Evolutionary conservation across 2,329 filamentous ascomycete genomes (phyloP).

Genomic region (Aspergillus floridensis): DNA sequence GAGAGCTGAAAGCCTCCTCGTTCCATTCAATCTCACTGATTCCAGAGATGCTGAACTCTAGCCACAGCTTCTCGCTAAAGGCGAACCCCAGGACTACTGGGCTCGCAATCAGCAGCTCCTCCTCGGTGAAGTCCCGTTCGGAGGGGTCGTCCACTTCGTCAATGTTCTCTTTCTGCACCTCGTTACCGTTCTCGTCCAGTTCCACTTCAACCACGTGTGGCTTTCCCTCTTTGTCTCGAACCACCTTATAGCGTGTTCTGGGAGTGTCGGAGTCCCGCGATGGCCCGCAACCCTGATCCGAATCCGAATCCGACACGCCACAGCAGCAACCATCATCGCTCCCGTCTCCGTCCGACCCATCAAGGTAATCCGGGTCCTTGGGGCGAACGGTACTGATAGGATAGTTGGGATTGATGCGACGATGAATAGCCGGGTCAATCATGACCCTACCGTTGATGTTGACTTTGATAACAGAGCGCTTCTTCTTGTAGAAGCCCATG

Average conservation of each 20-base stretch:
- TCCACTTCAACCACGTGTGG: slow-evolving; percentile 54
- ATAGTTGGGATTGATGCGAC: slow-evolving; percentile 84
- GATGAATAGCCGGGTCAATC: slow-evolving; percentile 79
- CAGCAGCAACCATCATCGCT: slow-evolving; percentile 45
- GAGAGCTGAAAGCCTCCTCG: slow-evolving; percentile 73
- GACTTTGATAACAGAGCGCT: slow-evolving; percentile 71
- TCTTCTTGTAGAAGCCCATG: slow-evolving; percentile 80
- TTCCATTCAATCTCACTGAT: slow-evolving; percentile 84
- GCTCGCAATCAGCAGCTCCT: slow-evolving; percentile 79
- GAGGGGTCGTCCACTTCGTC: slow-evolving; percentile 43
- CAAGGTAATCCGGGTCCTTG: slow-evolving; percentile 63
- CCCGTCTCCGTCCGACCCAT: slow-evolving; percentile 43
- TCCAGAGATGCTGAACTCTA: slow-evolving; percentile 78
- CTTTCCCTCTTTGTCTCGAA: slow-evolving; percentile 54
- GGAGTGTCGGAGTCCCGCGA: slow-evolving; percentile 34
- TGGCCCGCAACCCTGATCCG: slow-evolving; percentile 39
- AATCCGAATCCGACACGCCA: slow-evolving; percentile 33
- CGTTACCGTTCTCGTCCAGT: slow-evolving; percentile 55
- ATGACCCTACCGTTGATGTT: slow-evolving; percentile 85
- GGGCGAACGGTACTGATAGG: slow-evolving; percentile 70
- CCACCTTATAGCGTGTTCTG: slow-evolving; percentile 51
- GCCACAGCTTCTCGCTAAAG: slow-evolving; percentile 85
- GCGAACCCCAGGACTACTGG: slow-evolving; percentile 83
- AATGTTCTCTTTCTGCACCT: slow-evolving; percentile 57
- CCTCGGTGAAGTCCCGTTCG: slow-evolving; percentile 66